A percentile compares a stretch with the other conserved stretches of the same genome.
Conservation (phyloP, 768 basidiomycete genomes). For the Tulasnella sp. region DNA sequence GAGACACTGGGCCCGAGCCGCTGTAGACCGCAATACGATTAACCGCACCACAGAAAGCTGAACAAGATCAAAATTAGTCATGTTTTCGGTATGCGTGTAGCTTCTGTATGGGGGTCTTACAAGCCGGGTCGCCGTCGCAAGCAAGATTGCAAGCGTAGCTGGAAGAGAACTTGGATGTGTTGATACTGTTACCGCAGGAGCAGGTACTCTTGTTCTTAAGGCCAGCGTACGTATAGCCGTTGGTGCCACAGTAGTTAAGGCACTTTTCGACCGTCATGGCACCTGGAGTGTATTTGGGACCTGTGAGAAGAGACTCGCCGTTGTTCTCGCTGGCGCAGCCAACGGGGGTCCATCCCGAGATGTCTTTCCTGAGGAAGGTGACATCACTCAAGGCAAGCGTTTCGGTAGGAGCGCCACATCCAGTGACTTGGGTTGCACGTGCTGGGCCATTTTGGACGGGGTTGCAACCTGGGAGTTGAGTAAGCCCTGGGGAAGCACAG, state of each 20-base stretch:
- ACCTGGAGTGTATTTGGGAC: conserved; percentile 13
- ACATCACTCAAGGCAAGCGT: neutral
- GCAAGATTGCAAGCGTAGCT: conserved; percentile 36
- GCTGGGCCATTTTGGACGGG: too few relatives aligned
- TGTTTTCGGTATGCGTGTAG: neutral
- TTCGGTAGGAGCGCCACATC: conserved; percentile 32
- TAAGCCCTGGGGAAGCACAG: too few relatives aligned
- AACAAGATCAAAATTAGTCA: neutral
- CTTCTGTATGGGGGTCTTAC: conserved; percentile 7
- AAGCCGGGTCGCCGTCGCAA: conserved; percentile 33
- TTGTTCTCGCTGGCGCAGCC: conserved; percentile 32
- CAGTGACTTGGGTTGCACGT: neutral
- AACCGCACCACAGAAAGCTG: conserved; percentile 35
- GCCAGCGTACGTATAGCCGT: conserved; percentile 33
- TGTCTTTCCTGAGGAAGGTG: conserved; percentile 31
- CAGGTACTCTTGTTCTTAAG: conserved; percentile 34
- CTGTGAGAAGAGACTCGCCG: conserved; percentile 28
- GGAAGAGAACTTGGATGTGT: conserved; percentile 35
- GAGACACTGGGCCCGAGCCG: conserved; percentile 23
- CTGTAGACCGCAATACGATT: conserved; percentile 36
- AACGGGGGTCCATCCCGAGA: conserved; percentile 33
- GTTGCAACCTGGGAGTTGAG: too few relatives aligned
- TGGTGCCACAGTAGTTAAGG: conserved; percentile 36
- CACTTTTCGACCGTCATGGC: conserved; percentile 36
- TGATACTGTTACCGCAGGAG: conserved; percentile 34